Evolutionary conservation across 495 filamentous ascomycete genomes (phyloP), one percentile per base, ranked within the genome.

Genomic region (Elasticomyces elasticus): DNA sequence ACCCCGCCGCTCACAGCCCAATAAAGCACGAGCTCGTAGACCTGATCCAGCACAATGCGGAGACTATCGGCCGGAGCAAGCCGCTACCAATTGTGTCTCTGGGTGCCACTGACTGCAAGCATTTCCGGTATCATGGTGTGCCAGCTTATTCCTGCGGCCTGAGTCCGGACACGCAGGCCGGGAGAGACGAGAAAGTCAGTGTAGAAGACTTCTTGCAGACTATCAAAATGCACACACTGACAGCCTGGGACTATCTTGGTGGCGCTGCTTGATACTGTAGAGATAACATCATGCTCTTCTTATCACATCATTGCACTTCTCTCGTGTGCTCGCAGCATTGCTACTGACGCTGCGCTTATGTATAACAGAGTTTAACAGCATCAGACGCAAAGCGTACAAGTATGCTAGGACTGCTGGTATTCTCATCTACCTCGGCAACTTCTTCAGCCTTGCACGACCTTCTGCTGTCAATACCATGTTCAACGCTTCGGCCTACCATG

Each of bases 71-170:
- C n/a, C 45, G 41, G 7, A 23, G 7, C 20, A 19, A 9, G 11
- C 41, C 51, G 15, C 40, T 53, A 22, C 51, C 41, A 4, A 53
- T 53, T 12, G 47, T 20, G 2, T 44, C 37, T 4, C 38, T 59
- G 20, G 59, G 59, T 17, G 51, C 54, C 4, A 62, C 48, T 2
- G 51, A 56, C 37, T 51, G 60, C 41, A 62, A 62, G 49, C 56
- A 50, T 48, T 62, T 55, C 33, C 35, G 56, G 19, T 59, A 59
- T 30, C 48, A 20, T 31, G 51, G 56, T 15, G 45, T 62, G 12
- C 56, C 55, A 20, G 50, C 59, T n/a, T 58, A 59, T 26, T 46
- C 52, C 9, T 55, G 42, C 38, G 56, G 56, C 0, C 50, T 51
- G 11, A 58, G 54, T 26, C 59, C 59, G 1, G 37, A 41, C 15